These are phyloP conservation scores for Barbatosphaeria neglecta DNA, from an alignment of 495 filamentous ascomycete species.

Conservation along the genomic window DNA sequence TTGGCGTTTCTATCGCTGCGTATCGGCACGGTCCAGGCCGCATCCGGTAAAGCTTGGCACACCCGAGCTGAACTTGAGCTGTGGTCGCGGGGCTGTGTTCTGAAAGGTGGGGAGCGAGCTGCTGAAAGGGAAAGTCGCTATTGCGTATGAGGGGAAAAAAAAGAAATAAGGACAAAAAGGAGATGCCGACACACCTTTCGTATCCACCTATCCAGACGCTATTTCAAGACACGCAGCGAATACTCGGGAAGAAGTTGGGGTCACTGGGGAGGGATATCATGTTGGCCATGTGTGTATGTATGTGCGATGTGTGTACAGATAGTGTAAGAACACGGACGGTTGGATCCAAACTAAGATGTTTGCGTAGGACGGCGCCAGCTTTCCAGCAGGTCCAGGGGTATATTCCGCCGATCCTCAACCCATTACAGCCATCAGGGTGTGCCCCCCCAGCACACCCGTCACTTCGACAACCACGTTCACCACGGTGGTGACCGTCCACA, in stretches of 20 bases:
- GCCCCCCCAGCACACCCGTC: slow-evolving; percentile 38
- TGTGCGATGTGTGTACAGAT: background rate
- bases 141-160: background rate
- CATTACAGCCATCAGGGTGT: slow-evolving; percentile 9
- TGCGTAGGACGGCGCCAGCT: background rate
- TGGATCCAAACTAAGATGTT: background rate
- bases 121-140: background rate
- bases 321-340: background rate
- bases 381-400: background rate
- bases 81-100: background rate
- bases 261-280: no score
- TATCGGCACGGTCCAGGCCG: background rate
- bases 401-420: slow-evolving; percentile 1
- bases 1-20: background rate
- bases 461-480: slow-evolving; percentile 78
- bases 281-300: no score
- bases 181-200: background rate
- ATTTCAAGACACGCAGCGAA: background rate
- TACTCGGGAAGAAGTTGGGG: background rate
- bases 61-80: background rate
- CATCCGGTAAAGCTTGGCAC: background rate
- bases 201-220: background rate
- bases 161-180: background rate
- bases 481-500: slow-evolving; percentile 79
- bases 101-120: background rate